Conservation (phyloP, 805 yeast species). For the Candida sonorensis region DNA sequence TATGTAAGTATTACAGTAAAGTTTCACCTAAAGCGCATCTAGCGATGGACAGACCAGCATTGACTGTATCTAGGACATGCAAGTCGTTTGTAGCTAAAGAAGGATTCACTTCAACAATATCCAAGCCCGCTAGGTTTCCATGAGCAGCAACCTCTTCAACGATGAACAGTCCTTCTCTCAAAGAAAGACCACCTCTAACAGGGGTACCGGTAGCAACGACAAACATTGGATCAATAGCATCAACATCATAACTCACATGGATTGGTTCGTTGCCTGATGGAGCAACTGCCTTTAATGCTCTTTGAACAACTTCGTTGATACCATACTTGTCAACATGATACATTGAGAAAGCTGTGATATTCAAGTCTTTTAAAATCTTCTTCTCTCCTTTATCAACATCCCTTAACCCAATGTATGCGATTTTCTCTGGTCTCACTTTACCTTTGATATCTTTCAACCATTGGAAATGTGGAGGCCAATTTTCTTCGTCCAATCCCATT, state of each 20-base stretch:
- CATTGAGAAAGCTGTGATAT: conserved; percentile 87
- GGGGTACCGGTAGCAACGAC: conserved; percentile 99
- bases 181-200: conserved; percentile 90
- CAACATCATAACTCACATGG: conserved; percentile 91
- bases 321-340: conserved; percentile 94
- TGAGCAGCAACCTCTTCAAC: conserved; percentile 90
- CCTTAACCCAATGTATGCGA: conserved; percentile 91
- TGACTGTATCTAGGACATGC: conserved; percentile 77
- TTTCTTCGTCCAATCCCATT: conserved; percentile 66
- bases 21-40: conserved; percentile 95
- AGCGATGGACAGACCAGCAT: conserved; percentile 85
- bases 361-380: conserved; percentile 58
- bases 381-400: conserved; percentile 89
- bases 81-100: conserved; percentile 69
- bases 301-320: conserved; percentile 81
- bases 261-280: conserved; percentile 68
- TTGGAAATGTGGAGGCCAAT: conserved; percentile 64
- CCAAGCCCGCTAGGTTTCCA: conserved; percentile 83
- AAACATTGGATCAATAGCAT: conserved; percentile 88
- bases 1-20: conserved; percentile 36
- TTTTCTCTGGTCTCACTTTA: conserved; percentile 55
- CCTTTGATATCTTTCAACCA: conserved; percentile 59
- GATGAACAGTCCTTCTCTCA: conserved; percentile 88
- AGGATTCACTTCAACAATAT: conserved; percentile 92
- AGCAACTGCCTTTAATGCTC: conserved; percentile 77